Evolutionary conservation across 106 monocot species (phyloP), one percentile per base, ranked within the genome.

Genomic region (Dioscorea zingiberensis): DNA sequence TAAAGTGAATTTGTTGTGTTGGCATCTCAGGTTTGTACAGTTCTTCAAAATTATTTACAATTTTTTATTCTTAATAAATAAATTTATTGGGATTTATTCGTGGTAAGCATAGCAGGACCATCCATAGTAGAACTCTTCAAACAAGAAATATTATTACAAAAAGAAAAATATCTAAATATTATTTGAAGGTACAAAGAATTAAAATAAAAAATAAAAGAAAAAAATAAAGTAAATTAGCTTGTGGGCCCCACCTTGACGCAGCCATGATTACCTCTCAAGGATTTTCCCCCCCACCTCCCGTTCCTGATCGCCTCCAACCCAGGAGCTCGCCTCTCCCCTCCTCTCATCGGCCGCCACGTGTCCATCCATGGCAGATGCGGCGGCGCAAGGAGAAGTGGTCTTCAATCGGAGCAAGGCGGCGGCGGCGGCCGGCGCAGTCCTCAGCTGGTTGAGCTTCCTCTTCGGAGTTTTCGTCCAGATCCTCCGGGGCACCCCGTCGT

Each of bases 401-500:
- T 75, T 48, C 45, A 49, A 67, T 29, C 26, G 48, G 32, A 46
- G 70, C 46, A 65, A 56, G 49, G 57, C 38, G 56, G 67, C 32
- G 72, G 58, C 64, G 23, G 68, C 47, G 13, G 62, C 80, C 80
- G 63, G 78, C 32, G 59, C 74, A 65, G 69, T 85, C 27, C 21
- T 80, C 38, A 69, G 85, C n/a, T 74, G 77, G 74, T 27, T 81
- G 62, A 66, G 63, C 7, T 64, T 85, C 56, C 51, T 85, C n/a
- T 18, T 80, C 44, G 73, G 72, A 45, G 47, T 77, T 27, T 27
- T 84, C 54, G 27, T 84, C 61, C 76, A 84, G 74, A 60, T 85
- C 61, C 77, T 85, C 29, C 49, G 85, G 64, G 77, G 74, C 8
- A 77, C 81, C 21, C 81, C 85, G 11, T 85, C 81, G 47, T 77